Conservation (phyloP, 345 rosid species). For the Melastoma malabathricum region DNA sequence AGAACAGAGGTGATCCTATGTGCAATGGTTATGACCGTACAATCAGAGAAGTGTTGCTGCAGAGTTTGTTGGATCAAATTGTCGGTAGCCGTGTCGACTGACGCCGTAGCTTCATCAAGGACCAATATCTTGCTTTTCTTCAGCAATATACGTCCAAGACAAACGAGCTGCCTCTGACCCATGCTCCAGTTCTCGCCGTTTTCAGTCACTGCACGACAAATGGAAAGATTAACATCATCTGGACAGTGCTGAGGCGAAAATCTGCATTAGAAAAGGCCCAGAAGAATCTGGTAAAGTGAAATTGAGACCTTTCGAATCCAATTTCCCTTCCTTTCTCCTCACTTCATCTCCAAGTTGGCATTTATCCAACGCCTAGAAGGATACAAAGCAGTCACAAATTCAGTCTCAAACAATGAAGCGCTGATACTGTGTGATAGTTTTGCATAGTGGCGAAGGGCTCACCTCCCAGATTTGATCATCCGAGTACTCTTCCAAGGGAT, state of each 20-base stretch:
- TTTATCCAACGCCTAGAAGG: constrained; percentile 57
- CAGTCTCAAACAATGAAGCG: no score
- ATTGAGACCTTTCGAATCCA: constrained; percentile 42
- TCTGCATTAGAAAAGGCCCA: no score
- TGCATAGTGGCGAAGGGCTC: no score
- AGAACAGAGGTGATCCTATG: constrained; percentile 80
- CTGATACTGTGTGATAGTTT: no score
- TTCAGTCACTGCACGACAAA: constrained; percentile 39
- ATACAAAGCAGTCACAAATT: no score
- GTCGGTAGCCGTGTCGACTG: constrained; percentile 79
- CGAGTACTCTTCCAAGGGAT: constrained; percentile 75
- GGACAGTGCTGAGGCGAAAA: no score
- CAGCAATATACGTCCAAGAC: constrained; percentile 73
- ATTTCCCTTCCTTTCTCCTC: constrained; percentile 50
- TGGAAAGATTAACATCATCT: no score
- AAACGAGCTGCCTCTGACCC: constrained; percentile 83
- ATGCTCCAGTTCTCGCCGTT: constrained; percentile 96
- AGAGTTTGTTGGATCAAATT: constrained; percentile 68
- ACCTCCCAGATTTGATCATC: constrained; percentile 94
- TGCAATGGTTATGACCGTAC: constrained; percentile 71
- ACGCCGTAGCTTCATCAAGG: constrained; percentile 87
- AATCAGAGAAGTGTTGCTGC: constrained; percentile 42
- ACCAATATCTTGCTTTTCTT: constrained; percentile 72
- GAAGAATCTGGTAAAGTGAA: no score
- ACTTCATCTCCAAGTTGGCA: constrained; percentile 82